These are phyloP conservation scores for Logfia minima DNA, from an alignment of 129 eudicot species.

Conservation along the genomic window DNA sequence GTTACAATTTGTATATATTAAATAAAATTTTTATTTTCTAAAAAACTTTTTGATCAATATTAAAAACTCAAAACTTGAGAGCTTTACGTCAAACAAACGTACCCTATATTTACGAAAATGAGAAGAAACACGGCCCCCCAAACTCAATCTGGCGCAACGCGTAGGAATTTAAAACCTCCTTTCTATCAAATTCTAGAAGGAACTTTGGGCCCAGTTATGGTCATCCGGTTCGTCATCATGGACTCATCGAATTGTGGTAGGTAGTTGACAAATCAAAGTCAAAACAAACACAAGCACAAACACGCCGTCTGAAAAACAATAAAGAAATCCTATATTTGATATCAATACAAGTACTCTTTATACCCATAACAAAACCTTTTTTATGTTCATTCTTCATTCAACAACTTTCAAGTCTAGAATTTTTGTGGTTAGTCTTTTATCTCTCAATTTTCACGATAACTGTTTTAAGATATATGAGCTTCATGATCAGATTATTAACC, in stretches of 20 bases:
- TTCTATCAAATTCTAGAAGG: no score
- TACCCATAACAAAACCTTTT: neutral
- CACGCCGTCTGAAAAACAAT: no score
- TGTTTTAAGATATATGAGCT: neutral
- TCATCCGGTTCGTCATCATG: constrained; percentile 3
- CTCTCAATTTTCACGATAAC: constrained; percentile 19
- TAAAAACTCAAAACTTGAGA: no score
- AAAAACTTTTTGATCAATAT: no score
- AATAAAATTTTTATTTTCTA: no score
- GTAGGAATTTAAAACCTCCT: no score
- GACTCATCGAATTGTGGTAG: constrained; percentile 5
- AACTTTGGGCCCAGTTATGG: neutral
- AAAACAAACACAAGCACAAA: neutral
- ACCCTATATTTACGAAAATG: no score
- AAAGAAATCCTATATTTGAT: no score
- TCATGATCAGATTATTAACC: constrained; percentile 8
- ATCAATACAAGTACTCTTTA: constrained; percentile 5
- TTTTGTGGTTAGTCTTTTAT: constrained; percentile 32
- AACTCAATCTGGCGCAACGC: no score
- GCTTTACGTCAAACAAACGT: no score
- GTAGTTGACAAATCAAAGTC: constrained; percentile 25
- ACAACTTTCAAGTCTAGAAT: constrained; percentile 30
- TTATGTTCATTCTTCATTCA: constrained; percentile 32
- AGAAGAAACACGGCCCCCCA: no score
- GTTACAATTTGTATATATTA: no score